Evolutionary conservation across 768 basidiomycete genomes (phyloP).

Genomic region (Tylopilus sp.): DNA sequence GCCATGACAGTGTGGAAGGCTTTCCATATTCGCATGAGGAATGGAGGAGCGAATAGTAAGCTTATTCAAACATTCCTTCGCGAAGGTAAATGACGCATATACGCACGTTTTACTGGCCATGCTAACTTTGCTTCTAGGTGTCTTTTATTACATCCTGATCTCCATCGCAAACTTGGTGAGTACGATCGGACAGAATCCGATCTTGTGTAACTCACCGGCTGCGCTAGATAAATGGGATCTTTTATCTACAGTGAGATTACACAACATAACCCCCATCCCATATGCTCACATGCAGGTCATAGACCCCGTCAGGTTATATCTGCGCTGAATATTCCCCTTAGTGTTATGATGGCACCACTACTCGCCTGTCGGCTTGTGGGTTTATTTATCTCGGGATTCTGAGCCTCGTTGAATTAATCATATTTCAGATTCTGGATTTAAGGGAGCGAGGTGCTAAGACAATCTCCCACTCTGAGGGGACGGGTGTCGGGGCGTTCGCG

Average conservation of each 20-base stretch:
- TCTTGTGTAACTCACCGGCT: conserved; percentile 1
- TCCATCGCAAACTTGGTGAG: conserved; percentile 77
- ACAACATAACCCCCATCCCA: background rate
- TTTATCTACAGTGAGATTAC: conserved; percentile 70
- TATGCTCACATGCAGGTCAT: conserved; percentile 10
- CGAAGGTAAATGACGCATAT: conserved; percentile 49
- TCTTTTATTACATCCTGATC: conserved; percentile 83
- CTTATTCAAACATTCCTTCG: conserved; percentile 83
- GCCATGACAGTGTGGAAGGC: conserved; percentile 80
- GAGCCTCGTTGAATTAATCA: conserved; percentile 7
- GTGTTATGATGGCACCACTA: conserved; percentile 79
- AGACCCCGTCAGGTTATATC: conserved; percentile 82
- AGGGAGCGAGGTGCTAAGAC: conserved; percentile 81
- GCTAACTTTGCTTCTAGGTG: conserved; percentile 36
- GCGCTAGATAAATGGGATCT: conserved; percentile 68
- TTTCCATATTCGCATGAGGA: conserved; percentile 69
- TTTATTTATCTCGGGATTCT: background rate
- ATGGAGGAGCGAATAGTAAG: conserved; percentile 71
- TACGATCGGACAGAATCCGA: background rate
- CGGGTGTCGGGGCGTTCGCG: conserved; percentile 62
- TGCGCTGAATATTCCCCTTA: conserved; percentile 79
- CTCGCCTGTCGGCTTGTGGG: conserved; percentile 74
- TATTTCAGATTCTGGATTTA: conserved; percentile 69
- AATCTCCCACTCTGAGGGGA: conserved; percentile 70
- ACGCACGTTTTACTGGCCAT: background rate